phyloP scores from a whole-genome alignment of 2,329 filamentous ascomycete species.

The Colletotrichum sp. region DNA sequence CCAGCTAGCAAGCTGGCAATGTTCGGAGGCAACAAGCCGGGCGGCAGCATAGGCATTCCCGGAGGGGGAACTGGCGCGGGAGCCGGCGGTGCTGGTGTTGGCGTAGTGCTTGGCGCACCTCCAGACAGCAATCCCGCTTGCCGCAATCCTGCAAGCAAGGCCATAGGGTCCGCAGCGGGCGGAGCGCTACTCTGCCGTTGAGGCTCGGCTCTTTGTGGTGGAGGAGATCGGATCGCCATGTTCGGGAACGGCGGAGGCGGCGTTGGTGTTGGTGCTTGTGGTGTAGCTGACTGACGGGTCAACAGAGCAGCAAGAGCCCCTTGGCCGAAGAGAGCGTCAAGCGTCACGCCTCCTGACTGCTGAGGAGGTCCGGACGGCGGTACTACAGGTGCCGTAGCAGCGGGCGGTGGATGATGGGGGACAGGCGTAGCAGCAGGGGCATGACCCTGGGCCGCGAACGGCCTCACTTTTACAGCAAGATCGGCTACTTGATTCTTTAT shows the following conservation, averaged over 20 bases:
- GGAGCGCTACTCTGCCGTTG: conserved; percentile 40
- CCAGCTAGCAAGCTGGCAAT: conserved; percentile 41
- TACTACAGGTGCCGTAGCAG: conserved; percentile 37
- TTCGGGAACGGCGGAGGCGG: conserved; percentile 35
- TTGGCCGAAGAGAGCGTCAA: conserved; percentile 65
- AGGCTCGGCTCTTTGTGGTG: conserved; percentile 45
- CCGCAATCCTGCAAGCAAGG: conserved; percentile 71
- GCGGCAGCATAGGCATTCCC: conserved; percentile 30
- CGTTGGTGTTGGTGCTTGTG: conserved; percentile 53
- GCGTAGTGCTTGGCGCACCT: conserved; percentile 37
- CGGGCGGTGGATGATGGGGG: conserved; percentile 36
- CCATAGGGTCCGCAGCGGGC: conserved; percentile 53
- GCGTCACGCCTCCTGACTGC: conserved; percentile 42
- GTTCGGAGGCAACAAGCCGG: conserved; percentile 36
- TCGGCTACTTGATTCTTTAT: conserved; percentile 86
- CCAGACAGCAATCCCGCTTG: conserved; percentile 69
- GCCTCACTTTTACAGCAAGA: conserved; percentile 70
- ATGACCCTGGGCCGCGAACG: conserved; percentile 45
- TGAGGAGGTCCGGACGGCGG: conserved; percentile 29
- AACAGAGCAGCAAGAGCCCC: conserved; percentile 66
- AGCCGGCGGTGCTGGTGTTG: conserved; percentile 35
- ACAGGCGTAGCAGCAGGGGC: conserved; percentile 45
- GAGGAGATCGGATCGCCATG: conserved; percentile 55
- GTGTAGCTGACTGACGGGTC: conserved; percentile 56
- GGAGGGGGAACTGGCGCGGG: conserved; percentile 32